Percentiles rank a stretch among this genome's conserved stretches.
Conservation (phyloP, 106 monocot species). For the Phalaenopsis equestris region DNA sequence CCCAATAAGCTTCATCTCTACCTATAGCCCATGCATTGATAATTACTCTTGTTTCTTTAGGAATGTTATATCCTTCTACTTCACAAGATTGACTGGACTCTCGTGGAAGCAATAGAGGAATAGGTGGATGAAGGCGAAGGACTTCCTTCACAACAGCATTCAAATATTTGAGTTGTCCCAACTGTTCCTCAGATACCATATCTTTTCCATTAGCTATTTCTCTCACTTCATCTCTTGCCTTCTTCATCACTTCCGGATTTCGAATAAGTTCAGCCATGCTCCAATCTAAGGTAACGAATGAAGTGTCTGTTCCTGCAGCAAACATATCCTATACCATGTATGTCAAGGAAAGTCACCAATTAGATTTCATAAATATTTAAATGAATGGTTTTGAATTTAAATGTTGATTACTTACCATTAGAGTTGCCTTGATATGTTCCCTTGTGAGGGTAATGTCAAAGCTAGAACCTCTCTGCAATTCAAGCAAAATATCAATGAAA, state of each 20-base stretch:
- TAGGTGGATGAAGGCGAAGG: constrained; percentile 1
- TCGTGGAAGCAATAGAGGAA: not conserved
- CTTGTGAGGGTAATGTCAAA: constrained; percentile 2
- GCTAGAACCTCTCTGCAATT: constrained; percentile 12
- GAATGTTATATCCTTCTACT: not conserved
- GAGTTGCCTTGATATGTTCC: constrained; percentile 16
- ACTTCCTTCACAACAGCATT: constrained; percentile 4
- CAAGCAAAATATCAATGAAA: constrained; percentile 36
- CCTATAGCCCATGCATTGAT: constrained; percentile 4
- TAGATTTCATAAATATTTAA: not conserved
- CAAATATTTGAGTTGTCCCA: constrained; percentile 4
- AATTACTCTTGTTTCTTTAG: not conserved
- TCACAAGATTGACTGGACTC: not conserved
- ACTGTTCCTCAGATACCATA: not conserved
- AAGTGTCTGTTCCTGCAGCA: constrained; percentile 15
- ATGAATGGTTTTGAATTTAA: too few species aligned
- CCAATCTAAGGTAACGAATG: constrained; percentile 10
- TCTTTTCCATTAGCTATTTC: not conserved
- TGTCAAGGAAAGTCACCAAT: not conserved
- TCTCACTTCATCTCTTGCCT: constrained; percentile 10
- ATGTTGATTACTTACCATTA: constrained; percentile 13
- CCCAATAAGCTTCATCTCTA: not conserved
- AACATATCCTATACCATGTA: constrained; percentile 10
- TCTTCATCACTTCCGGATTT: constrained; percentile 7
- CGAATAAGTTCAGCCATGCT: constrained; percentile 10